These are phyloP conservation scores for Pseudogymnoascus sp. DNA, from an alignment of 2,329 filamentous ascomycete species.

Conservation along the genomic window DNA sequence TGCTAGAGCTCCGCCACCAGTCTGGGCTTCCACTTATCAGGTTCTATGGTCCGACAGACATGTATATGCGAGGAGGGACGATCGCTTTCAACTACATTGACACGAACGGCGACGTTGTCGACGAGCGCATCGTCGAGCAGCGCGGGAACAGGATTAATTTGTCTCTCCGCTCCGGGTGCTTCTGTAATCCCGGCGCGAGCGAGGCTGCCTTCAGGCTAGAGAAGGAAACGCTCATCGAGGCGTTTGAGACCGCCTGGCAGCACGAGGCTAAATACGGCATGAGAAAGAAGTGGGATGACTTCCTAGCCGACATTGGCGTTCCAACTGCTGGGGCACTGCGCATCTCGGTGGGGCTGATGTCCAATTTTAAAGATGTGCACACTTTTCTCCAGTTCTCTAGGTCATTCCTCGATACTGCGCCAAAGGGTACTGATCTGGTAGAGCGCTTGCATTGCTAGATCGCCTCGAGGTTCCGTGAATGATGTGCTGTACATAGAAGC, in stretches of 20 bases:
- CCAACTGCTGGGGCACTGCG: constrained; percentile 30
- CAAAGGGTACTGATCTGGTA: background rate
- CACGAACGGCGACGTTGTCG: constrained; percentile 26
- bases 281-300: constrained; percentile 20
- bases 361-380: constrained; percentile 31
- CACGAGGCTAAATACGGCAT: background rate
- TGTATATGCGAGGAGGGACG: constrained; percentile 30
- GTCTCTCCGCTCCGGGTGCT: constrained; percentile 35
- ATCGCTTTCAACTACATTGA: constrained; percentile 35
- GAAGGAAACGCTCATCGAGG: constrained; percentile 13
- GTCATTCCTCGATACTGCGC: constrained; percentile 17
- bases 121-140: constrained; percentile 33
- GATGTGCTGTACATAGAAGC: background rate
- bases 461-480: background rate
- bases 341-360: constrained; percentile 34
- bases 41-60: constrained; percentile 31
- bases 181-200: constrained; percentile 36
- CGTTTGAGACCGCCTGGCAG: background rate
- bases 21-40: constrained; percentile 28
- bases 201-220: constrained; percentile 30
- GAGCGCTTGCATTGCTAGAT: background rate
- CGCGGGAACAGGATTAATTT: constrained; percentile 25
- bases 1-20: constrained; percentile 28
- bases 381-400: constrained; percentile 29
- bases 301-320: constrained; percentile 18